phyloP scores from a whole-genome alignment of 2,329 filamentous ascomycete genomes.

The Tothia fuscella region DNA sequence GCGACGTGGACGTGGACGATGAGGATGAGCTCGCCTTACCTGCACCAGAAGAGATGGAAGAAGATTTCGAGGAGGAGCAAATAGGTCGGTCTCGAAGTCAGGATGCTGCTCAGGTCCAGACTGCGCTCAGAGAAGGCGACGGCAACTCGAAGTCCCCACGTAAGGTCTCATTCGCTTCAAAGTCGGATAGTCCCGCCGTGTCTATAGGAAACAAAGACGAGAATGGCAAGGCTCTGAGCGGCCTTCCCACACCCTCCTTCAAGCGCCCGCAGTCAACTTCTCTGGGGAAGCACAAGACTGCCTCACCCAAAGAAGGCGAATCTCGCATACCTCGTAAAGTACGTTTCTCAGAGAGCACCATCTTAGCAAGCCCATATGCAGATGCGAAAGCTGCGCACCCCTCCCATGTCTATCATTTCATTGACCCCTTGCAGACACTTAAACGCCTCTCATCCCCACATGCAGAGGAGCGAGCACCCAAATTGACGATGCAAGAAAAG shows the following conservation, averaged over 20 bases:
- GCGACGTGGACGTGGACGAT: not conserved
- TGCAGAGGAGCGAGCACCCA: slow-evolving; percentile 26
- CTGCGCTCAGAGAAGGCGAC: slow-evolving; percentile 23
- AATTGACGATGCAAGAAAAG: slow-evolving; percentile 35
- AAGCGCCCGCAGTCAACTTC: not conserved
- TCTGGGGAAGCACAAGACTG: not conserved
- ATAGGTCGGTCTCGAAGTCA: slow-evolving; percentile 22
- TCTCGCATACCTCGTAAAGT: slow-evolving; percentile 24
- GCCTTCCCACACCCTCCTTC: slow-evolving; percentile 3
- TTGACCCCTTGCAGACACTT: slow-evolving; percentile 22
- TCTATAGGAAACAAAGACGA: not conserved
- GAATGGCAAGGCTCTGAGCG: not conserved
- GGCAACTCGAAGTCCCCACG: slow-evolving; percentile 25
- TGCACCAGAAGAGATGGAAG: slow-evolving; percentile 5
- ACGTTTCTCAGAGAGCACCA: too few relatives aligned
- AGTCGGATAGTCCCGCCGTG: slow-evolving; percentile 5
- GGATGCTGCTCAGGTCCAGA: slow-evolving; percentile 12
- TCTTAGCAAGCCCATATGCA: not conserved
- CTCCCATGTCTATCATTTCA: slow-evolving; percentile 10
- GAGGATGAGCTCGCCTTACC: slow-evolving; percentile 1
- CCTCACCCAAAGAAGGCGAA: slow-evolving; percentile 14
- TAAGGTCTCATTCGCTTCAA: slow-evolving; percentile 24
- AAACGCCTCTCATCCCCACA: slow-evolving; percentile 28
- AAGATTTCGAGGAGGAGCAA: slow-evolving; percentile 2
- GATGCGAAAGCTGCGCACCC: not conserved